These are phyloP conservation scores for Phalaenopsis hybrid DNA, from an alignment of 116 monocot species.

Conservation along the genomic window DNA sequence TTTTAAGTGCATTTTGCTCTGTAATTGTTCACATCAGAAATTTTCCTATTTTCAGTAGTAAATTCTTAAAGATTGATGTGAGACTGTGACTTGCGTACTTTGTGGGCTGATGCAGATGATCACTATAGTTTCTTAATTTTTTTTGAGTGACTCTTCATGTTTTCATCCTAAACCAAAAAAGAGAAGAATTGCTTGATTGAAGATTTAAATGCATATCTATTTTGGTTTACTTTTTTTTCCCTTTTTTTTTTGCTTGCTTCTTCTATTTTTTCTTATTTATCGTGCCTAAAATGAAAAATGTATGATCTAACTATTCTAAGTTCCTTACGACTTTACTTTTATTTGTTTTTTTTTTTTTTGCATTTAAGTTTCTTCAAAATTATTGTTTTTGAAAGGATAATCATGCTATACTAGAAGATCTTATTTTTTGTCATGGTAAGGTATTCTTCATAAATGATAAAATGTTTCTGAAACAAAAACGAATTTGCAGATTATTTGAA, in stretches of 20 bases:
- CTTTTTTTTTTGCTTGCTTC: background rate
- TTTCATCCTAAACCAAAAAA: too few relatives aligned
- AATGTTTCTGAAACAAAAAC: background rate
- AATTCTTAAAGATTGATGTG: too few relatives aligned
- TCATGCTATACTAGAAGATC: background rate
- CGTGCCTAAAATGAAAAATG: background rate
- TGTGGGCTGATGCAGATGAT: too few relatives aligned
- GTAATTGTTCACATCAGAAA: too few relatives aligned
- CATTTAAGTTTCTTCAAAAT: background rate
- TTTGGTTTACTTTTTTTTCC: background rate
- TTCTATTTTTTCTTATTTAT: background rate
- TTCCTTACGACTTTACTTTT: background rate
- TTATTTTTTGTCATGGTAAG: background rate
- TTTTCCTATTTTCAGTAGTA: too few relatives aligned
- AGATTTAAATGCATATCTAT: background rate
- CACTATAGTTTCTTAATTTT: too few relatives aligned
- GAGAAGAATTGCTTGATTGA: too few relatives aligned
- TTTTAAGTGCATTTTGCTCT: too few relatives aligned
- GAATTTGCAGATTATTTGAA: conserved; percentile 52
- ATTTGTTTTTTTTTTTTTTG: background rate
- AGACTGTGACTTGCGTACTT: too few relatives aligned
- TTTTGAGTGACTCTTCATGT: too few relatives aligned
- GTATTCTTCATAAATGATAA: background rate
- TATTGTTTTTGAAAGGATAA: background rate
- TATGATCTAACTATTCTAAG: background rate